Percentiles rank a stretch among this genome's conserved stretches.
Evolutionary conservation across 2,329 filamentous ascomycete genomes (phyloP).

Genomic region (Exophiala lecanii-corni): DNA sequence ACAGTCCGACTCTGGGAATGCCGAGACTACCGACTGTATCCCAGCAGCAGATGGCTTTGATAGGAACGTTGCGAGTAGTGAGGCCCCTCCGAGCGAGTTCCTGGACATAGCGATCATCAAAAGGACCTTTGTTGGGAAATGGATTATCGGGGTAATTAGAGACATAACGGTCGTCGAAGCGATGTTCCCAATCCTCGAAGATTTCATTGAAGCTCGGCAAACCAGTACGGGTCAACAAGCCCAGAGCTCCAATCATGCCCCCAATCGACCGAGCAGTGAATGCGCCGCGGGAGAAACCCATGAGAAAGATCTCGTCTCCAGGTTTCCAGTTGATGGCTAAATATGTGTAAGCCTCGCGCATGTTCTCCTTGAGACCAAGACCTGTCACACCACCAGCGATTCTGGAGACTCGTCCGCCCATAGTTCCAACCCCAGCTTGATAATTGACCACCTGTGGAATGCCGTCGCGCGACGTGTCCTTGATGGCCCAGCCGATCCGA

Average conservation of each 20-base stretch:
- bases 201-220: conserved; percentile 30
- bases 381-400: conserved; percentile 25
- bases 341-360: conserved; percentile 30
- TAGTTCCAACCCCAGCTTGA: conserved; percentile 38
- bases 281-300: conserved; percentile 36
- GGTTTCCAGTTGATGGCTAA: conserved; percentile 33
- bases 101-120: conserved; percentile 26
- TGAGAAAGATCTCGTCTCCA: conserved; percentile 36
- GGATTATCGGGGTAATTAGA: conserved; percentile 28
- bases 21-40: conserved; percentile 33
- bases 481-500: conserved; percentile 34
- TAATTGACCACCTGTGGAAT: conserved; percentile 40
- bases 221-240: conserved; percentile 30
- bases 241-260: conserved; percentile 33
- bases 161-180: conserved; percentile 26
- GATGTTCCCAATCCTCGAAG: conserved; percentile 32
- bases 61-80: conserved; percentile 25
- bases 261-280: conserved; percentile 36
- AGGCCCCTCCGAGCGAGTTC: conserved; percentile 25
- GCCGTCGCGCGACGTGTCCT: conserved; percentile 30
- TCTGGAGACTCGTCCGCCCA: conserved; percentile 18
- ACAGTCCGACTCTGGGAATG: conserved; percentile 27
- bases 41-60: conserved; percentile 32
- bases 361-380: conserved; percentile 26
- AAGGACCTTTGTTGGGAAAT: conserved; percentile 29